Conservation (phyloP, 345 rosid species). For the Boechera retrofracta region DNA sequence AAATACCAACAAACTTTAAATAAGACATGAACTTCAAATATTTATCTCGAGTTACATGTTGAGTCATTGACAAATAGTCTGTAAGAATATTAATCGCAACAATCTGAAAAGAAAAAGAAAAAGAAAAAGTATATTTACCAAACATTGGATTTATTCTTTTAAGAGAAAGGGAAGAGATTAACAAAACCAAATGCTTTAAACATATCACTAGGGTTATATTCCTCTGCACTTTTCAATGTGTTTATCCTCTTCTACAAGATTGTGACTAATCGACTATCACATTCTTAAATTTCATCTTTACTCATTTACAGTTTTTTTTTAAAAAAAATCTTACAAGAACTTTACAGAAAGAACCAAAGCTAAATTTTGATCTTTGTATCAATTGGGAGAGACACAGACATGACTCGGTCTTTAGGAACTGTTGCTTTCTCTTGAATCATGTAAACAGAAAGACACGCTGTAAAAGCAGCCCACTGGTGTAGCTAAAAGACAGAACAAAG, state of each 20-base stretch:
- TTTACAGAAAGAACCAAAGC: slow-evolving; percentile 22
- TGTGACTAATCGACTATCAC: slow-evolving; percentile 11
- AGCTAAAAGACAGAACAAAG: slow-evolving; percentile 28
- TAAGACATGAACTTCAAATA: not conserved
- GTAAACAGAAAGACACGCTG: slow-evolving; percentile 38
- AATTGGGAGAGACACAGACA: slow-evolving; percentile 28
- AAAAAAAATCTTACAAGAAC: not conserved
- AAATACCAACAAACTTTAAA: not conserved
- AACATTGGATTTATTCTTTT: not conserved
- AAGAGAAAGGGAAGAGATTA: not conserved
- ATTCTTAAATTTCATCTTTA: not conserved
- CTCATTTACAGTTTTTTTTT: not conserved
- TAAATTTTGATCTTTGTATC: slow-evolving; percentile 10
- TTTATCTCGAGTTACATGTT: not conserved
- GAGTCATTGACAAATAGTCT: not conserved
- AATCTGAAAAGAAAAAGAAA: not conserved
- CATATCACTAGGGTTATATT: not conserved
- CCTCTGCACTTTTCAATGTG: slow-evolving; percentile 1
- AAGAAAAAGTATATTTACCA: not conserved
- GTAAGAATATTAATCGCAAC: not conserved
- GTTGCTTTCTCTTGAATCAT: slow-evolving; percentile 31
- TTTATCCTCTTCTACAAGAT: not conserved
- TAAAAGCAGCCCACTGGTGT: slow-evolving; percentile 31
- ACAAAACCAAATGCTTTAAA: slow-evolving; percentile 1
- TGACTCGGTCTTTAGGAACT: slow-evolving; percentile 25